Evolutionary conservation across 2,329 filamentous ascomycete genomes (phyloP).

Genomic region (Fusarium buxicola): DNA sequence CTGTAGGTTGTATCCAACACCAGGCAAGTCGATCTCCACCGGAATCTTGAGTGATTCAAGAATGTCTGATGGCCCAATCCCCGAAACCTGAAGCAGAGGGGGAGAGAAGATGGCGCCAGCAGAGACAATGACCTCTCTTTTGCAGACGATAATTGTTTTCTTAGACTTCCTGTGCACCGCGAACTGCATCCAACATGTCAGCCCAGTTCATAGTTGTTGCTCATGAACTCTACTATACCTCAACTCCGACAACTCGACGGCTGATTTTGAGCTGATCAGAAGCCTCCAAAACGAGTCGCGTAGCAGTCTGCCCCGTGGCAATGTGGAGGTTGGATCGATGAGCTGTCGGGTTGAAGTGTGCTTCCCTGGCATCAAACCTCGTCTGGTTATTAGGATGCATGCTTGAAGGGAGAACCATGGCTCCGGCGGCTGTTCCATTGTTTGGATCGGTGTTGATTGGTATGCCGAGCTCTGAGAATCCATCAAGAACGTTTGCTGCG

Average conservation of each 20-base stretch:
- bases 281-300: constrained; percentile 15
- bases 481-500: constrained; percentile 4
- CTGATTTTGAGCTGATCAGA: not conserved
- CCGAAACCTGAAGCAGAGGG: constrained; percentile 23
- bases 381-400: constrained; percentile 19
- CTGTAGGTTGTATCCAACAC: constrained; percentile 25
- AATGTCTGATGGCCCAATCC: constrained; percentile 13
- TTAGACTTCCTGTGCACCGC: not conserved
- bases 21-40: constrained; percentile 17
- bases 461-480: constrained; percentile 11
- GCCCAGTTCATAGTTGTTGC: not conserved
- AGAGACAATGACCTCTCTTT: constrained; percentile 23
- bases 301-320: constrained; percentile 12
- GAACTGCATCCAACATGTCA: constrained; percentile 7
- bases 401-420: constrained; percentile 26
- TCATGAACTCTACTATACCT: constrained; percentile 1
- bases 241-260: constrained; percentile 21
- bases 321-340: constrained; percentile 16
- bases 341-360: constrained; percentile 10
- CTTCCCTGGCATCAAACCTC: constrained; percentile 22
- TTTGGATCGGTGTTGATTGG: constrained; percentile 7
- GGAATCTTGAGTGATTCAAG: constrained; percentile 9
- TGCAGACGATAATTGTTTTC: not conserved
- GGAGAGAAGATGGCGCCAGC: constrained; percentile 27
- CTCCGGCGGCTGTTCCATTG: constrained; percentile 6